Evolutionary conservation across 371 early-diverging fungal species (phyloP), one percentile per base, ranked within the genome.

Genomic region (Rhizomucor pusillus): DNA sequence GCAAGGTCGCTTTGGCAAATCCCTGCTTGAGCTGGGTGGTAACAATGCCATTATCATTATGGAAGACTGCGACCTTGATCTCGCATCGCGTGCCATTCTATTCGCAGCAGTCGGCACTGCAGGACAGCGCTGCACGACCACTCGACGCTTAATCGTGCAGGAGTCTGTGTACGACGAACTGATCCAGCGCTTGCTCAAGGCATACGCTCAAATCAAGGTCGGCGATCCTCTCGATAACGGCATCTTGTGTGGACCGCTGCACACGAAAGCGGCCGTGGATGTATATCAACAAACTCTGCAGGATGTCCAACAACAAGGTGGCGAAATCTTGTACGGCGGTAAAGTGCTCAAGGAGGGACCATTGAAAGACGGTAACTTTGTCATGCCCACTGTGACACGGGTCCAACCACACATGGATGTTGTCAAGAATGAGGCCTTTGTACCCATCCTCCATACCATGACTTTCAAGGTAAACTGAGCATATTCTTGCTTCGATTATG

Each of bases 81-180:
- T 97, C 43, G 97, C 97, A 6, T 78, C 95, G 10, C 85, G 93
- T 36, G 84, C 94, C 11, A 85, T 91, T 47, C 75, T 97, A 43
- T 97, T 97, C 75, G 96, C 98, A 14, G 95, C 98, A 16, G 97
- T 97, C 7, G 98, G 98, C 36, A 97, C 97, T 20, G 92, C 95
- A 41, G 97, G 98, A 22, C 98, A 97, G 74, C 79, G 98, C 33
- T 97, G 98, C 73, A 97, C 98, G 1, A 97, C 97, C 24, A 91
- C 95, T 1, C 88, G 97, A 25, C 90, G 97, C 36, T 76, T 96
- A 64, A 87, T 95, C 66, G 71, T 97, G n/a, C 98, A 97, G 54
- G 90, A 91, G 62, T 78, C 79, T 47, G 92, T 97, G 49, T 89
- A 96, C 68, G 97, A 95, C 59, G 73, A 77, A 2, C 88, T 98